phyloP scores from a whole-genome alignment of 768 basidiomycete species.

The Lentinula lateritia region DNA sequence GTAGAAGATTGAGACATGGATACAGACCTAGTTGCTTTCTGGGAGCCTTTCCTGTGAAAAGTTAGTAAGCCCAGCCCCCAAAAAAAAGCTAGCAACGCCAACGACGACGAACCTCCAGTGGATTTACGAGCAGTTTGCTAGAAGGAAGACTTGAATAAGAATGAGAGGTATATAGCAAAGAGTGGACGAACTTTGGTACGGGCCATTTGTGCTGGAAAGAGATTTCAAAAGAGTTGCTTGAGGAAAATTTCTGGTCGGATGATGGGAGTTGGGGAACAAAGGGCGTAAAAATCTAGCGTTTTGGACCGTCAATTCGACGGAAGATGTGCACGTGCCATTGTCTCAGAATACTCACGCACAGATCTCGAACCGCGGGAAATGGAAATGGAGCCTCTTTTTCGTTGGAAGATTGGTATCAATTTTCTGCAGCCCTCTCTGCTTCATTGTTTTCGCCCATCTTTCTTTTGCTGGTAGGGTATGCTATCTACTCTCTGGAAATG shows the following conservation, averaged over 20 bases:
- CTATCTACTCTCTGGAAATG: neutral
- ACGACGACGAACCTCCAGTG: conserved; percentile 74
- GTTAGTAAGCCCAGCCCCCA: neutral
- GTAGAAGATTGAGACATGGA: neutral
- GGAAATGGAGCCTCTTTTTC: conserved; percentile 1
- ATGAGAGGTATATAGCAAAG: conserved; percentile 6
- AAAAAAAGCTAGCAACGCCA: conserved; percentile 9
- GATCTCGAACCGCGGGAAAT: conserved; percentile 2
- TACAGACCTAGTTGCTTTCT: conserved; percentile 69
- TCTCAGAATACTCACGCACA: conserved; percentile 2
- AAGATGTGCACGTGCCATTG: conserved; percentile 3
- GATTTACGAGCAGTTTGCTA: conserved; percentile 99
- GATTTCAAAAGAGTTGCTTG: conserved; percentile 17
- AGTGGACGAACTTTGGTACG: conserved; percentile 69
- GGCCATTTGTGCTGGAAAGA: conserved; percentile 51
- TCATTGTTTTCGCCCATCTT: neutral
- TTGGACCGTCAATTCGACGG: neutral
- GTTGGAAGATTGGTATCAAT: conserved; percentile 4
- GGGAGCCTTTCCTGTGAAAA: conserved; percentile 70
- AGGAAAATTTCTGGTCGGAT: conserved; percentile 21
- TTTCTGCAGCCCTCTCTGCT: neutral
- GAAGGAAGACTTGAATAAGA: conserved; percentile 18
- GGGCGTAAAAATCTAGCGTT: conserved; percentile 12
- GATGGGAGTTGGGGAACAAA: conserved; percentile 32
- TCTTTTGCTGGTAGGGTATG: no score